Percentiles rank a stretch among this genome's conserved stretches.
These are phyloP conservation scores for Vitis labrusca DNA, from an alignment of 164 flowering plant species.

Conservation along the genomic window DNA sequence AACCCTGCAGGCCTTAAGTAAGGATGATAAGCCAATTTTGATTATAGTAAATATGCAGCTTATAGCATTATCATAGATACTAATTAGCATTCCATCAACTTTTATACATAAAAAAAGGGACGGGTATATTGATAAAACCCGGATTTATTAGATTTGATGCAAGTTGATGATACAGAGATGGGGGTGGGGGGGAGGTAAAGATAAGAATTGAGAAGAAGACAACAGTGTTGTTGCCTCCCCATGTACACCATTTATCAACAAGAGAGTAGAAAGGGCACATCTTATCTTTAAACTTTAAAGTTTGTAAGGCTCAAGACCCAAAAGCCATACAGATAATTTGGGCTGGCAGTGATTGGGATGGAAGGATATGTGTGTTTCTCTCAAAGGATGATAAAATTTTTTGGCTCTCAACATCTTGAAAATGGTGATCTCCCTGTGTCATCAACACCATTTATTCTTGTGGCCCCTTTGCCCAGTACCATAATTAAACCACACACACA, in stretches of 20 bases:
- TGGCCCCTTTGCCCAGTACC: constrained; percentile 23
- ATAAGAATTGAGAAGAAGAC: not conserved
- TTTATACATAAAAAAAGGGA: too few species aligned
- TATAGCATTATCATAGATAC: too few species aligned
- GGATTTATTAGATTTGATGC: too few species aligned
- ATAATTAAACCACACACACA: constrained; percentile 6
- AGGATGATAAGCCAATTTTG: too few species aligned
- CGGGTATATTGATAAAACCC: too few species aligned
- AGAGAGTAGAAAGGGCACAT: not conserved
- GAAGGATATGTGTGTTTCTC: constrained; percentile 12
- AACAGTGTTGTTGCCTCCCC: not conserved
- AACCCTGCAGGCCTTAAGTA: too few species aligned
- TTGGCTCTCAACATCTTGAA: constrained; percentile 14
- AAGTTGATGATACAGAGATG: not conserved
- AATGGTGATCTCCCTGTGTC: constrained; percentile 30
- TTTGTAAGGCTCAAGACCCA: not conserved
- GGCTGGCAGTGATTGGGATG: constrained; percentile 34
- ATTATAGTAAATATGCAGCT: too few species aligned
- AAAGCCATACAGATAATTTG: constrained; percentile 8
- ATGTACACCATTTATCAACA: too few species aligned
- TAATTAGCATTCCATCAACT: too few species aligned
- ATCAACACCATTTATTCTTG: constrained; percentile 34
- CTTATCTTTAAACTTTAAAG: constrained; percentile 8
- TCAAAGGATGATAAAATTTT: constrained; percentile 3
- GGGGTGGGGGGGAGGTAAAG: not conserved